Evolutionary conservation across 2,329 filamentous ascomycete genomes (phyloP).

Genomic region (Pestalotiopsis sp.): DNA sequence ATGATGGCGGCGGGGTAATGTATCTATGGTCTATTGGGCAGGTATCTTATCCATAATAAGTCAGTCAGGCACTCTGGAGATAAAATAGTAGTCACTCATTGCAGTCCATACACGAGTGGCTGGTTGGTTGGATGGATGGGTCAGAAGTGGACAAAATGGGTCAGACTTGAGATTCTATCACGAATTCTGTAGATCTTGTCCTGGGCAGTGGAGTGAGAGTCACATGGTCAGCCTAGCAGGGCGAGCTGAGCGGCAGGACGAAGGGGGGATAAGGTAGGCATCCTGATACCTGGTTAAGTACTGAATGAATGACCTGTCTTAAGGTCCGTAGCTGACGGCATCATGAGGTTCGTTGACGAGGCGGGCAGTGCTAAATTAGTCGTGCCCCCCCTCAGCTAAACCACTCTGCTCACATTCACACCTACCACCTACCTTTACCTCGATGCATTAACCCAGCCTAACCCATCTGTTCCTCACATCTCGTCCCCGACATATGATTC

Average conservation of each 20-base stretch:
- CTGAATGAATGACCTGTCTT: neutral
- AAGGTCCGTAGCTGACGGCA: neutral
- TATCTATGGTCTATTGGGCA: neutral
- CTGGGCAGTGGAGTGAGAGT: neutral
- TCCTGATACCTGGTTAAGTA: neutral
- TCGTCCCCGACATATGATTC: no score
- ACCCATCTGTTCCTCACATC: no score
- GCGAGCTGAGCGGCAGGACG: neutral
- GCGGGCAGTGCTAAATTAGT: neutral
- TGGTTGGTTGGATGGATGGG: no score
- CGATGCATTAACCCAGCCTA: no score
- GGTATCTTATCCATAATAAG: neutral
- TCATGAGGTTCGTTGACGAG: neutral
- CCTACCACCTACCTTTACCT: no score
- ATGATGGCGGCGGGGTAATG: neutral
- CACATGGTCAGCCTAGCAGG: neutral
- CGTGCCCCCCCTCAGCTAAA: neutral
- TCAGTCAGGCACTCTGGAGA: no score
- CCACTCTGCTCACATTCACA: neutral
- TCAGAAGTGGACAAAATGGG: no score
- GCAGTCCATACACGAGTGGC: no score
- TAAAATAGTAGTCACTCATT: no score
- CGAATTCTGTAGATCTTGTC: neutral
- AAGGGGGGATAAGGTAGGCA: neutral
- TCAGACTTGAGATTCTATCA: neutral